Evolutionary conservation across 202 grass and related monocot genomes (phyloP).

Genomic region (Eragrostis tef): DNA sequence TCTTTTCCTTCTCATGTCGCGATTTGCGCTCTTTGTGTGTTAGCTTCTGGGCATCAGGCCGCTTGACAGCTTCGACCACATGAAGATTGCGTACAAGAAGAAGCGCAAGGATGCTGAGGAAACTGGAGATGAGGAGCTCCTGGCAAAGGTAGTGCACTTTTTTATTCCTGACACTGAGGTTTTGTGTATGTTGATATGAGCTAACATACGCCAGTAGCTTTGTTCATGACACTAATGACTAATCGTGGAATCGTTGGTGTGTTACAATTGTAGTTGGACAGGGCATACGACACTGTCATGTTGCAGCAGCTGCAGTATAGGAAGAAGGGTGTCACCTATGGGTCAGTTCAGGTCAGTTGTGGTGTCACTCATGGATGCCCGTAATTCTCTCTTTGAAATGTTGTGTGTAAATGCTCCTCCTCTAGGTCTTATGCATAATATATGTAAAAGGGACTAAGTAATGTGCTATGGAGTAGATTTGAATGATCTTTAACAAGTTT

Average conservation of each 20-base stretch:
- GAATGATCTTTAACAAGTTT: neutral
- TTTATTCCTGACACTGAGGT: slow-evolving; percentile 4
- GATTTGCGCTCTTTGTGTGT: slow-evolving; percentile 35
- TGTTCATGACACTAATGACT: slow-evolving; percentile 22
- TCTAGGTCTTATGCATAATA: neutral
- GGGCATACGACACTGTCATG: slow-evolving; percentile 90
- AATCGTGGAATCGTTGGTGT: slow-evolving; percentile 13
- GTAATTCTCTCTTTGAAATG: neutral
- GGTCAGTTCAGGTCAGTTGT: slow-evolving; percentile 74
- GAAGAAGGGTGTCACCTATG: slow-evolving; percentile 81
- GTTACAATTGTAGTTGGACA: slow-evolving; percentile 64
- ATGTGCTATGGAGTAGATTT: neutral
- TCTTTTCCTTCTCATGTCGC: neutral
- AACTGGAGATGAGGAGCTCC: slow-evolving; percentile 69
- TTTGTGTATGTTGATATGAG: neutral
- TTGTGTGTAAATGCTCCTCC: neutral
- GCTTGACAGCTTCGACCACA: slow-evolving; percentile 78
- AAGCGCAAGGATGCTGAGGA: slow-evolving; percentile 86
- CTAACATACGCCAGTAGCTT: slow-evolving; percentile 20
- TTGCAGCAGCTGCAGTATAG: slow-evolving; percentile 88
- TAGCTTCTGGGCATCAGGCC: slow-evolving; percentile 85
- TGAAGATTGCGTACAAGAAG: slow-evolving; percentile 84
- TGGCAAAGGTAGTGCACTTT: slow-evolving; percentile 59
- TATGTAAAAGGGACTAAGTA: neutral
- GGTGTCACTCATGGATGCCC: neutral